Percentiles rank a stretch among this genome's conserved stretches.
Conservation (phyloP, 2,329 filamentous ascomycete species). For the Fusarium compactum region DNA sequence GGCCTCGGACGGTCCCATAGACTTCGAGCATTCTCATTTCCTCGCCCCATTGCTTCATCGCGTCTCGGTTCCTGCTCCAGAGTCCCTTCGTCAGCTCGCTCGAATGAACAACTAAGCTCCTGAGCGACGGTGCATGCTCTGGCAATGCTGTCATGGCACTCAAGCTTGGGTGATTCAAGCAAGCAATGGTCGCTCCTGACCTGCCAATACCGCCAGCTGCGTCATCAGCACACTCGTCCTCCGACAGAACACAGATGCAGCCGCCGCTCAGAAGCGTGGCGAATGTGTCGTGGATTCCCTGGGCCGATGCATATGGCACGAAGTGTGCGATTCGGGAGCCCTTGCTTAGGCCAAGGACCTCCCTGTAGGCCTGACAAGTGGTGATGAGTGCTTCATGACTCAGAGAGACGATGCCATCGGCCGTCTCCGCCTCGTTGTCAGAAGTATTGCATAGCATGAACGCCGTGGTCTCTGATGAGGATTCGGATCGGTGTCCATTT, state of each 20-base stretch:
- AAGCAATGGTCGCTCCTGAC: conserved; percentile 8
- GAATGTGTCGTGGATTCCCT: conserved; percentile 13
- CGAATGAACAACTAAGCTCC: conserved; percentile 12
- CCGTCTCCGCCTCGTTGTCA: conserved; percentile 11
- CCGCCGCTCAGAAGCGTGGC: conserved; percentile 8
- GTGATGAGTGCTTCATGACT: conserved; percentile 14
- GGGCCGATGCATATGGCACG: conserved; percentile 11
- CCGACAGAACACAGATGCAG: conserved; percentile 13
- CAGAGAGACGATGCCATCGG: conserved; percentile 11
- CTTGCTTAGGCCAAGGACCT: conserved; percentile 14
- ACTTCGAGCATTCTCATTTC: conserved; percentile 18
- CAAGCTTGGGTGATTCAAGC: conserved; percentile 16
- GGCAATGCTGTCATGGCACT: conserved; percentile 9
- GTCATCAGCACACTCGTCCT: conserved; percentile 8
- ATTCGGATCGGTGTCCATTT: conserved; percentile 15
- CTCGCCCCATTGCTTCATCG: conserved; percentile 14
- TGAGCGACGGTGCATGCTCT: conserved; percentile 15
- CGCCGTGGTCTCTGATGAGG: conserved; percentile 6
- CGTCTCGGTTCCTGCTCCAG: conserved; percentile 14
- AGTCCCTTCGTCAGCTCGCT: conserved; percentile 12
- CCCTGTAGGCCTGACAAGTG: conserved; percentile 9
- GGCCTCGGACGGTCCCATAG: conserved; percentile 13
- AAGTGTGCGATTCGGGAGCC: conserved; percentile 13
- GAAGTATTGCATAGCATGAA: conserved; percentile 15
- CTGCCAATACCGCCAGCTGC: conserved; percentile 13